A percentile compares a stretch with the other conserved stretches of the same genome.
Conservation (phyloP, 257 asterid genomes). For the Haberlea rhodopensis region DNA sequence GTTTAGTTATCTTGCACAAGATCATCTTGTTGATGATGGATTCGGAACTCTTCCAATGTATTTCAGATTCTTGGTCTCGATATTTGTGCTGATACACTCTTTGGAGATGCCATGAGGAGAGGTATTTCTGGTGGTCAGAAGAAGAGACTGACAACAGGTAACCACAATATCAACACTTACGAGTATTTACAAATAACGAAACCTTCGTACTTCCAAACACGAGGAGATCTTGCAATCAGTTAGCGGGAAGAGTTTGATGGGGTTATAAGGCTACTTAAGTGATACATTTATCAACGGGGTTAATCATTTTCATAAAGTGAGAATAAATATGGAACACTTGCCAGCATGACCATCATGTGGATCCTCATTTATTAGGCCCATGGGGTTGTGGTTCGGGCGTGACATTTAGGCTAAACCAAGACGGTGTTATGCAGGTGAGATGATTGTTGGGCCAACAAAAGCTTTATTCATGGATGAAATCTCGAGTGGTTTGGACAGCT, state of each 20-base stretch:
- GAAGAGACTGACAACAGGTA: conserved; percentile 62
- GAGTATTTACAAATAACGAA: neutral
- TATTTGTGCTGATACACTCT: conserved; percentile 46
- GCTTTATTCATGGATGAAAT: conserved; percentile 58
- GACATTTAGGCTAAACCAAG: neutral
- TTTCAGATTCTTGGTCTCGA: conserved; percentile 62
- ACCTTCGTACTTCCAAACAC: too few relatives aligned
- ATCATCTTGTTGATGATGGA: conserved; percentile 12
- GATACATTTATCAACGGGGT: too few relatives aligned
- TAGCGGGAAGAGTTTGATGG: neutral
- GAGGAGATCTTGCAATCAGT: too few relatives aligned
- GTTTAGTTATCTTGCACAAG: conserved; percentile 1
- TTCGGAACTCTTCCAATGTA: neutral
- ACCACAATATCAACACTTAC: neutral
- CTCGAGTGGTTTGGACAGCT: conserved; percentile 54
- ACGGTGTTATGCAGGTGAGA: conserved; percentile 38
- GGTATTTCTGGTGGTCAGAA: conserved; percentile 69
- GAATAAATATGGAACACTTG: neutral
- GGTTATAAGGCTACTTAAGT: neutral
- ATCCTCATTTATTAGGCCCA: neutral
- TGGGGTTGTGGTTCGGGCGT: neutral
- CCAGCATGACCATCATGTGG: neutral
- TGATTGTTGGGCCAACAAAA: conserved; percentile 56
- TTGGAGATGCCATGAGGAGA: conserved; percentile 62
- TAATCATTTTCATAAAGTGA: neutral